Evolutionary conservation across 2,329 filamentous ascomycete genomes (phyloP).

Genomic region (Paracorniculantispora psalliotae): DNA sequence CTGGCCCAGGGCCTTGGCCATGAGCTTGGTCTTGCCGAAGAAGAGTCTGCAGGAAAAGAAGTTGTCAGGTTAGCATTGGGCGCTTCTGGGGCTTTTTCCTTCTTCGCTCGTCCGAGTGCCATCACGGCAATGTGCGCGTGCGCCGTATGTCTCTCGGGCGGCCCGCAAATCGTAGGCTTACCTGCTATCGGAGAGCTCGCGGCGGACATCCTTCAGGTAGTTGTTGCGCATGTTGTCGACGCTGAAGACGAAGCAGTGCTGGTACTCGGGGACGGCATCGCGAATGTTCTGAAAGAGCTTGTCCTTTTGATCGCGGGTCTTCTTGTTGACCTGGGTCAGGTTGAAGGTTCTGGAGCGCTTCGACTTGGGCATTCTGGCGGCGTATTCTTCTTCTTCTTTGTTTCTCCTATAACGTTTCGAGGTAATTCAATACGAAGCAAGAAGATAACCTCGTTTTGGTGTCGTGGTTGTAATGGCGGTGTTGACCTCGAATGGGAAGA

Average conservation of each 20-base stretch:
- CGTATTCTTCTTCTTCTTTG: slow-evolving; percentile 13
- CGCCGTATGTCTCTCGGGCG: background rate
- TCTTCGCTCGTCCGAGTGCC: background rate
- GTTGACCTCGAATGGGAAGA: slow-evolving; percentile 7
- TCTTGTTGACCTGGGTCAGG: slow-evolving; percentile 88
- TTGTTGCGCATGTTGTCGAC: slow-evolving; percentile 98
- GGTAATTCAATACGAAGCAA: background rate
- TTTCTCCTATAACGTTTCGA: background rate
- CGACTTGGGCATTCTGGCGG: slow-evolving; percentile 80
- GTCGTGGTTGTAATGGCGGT: slow-evolving; percentile 12
- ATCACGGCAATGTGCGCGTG: no score
- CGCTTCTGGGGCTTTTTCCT: background rate
- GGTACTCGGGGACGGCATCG: slow-evolving; percentile 76
- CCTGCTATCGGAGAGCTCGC: slow-evolving; percentile 80
- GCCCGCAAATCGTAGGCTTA: slow-evolving; percentile 34
- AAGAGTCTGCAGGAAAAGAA: slow-evolving; percentile 61
- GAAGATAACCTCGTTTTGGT: background rate
- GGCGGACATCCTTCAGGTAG: slow-evolving; percentile 85
- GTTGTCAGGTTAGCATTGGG: slow-evolving; percentile 8
- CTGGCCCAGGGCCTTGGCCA: slow-evolving; percentile 87
- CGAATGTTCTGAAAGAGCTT: slow-evolving; percentile 85
- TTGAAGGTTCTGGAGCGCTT: slow-evolving; percentile 87
- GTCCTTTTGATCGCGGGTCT: slow-evolving; percentile 86
- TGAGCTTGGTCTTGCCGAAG: slow-evolving; percentile 99
- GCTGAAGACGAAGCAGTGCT: slow-evolving; percentile 87